phyloP scores from a whole-genome alignment of 148 eudicot genomes.

The Rhododendron kiyosumense region DNA sequence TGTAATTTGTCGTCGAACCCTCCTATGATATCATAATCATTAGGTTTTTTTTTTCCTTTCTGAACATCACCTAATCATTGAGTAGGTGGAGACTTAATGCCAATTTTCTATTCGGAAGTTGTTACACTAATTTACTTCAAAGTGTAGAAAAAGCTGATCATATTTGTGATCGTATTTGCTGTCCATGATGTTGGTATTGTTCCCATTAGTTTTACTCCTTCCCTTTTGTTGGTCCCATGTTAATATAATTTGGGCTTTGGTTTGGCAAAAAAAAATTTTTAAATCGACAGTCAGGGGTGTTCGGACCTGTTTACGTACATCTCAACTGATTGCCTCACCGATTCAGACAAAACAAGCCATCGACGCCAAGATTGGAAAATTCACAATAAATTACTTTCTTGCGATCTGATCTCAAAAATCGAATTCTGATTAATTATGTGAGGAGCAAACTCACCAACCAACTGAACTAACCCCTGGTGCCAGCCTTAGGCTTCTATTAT shows the following conservation, averaged over 20 bases:
- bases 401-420: background rate
- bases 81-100: background rate
- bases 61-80: background rate
- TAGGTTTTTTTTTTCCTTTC: background rate
- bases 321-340: no score
- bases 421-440: background rate
- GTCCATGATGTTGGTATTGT: background rate
- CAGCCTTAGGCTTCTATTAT: background rate
- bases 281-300: no score
- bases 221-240: background rate
- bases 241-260: background rate
- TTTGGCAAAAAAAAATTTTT: no score
- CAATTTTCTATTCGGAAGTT: background rate
- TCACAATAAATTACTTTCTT: no score
- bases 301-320: background rate
- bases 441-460: background rate
- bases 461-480: background rate
- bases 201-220: background rate
- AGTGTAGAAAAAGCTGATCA: background rate
- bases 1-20: background rate
- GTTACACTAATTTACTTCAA: background rate
- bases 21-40: background rate
- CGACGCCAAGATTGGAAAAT: background rate
- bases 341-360: background rate
- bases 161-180: background rate